phyloP scores from a whole-genome alignment of 768 basidiomycete species.

The Amanita polypyramis region DNA sequence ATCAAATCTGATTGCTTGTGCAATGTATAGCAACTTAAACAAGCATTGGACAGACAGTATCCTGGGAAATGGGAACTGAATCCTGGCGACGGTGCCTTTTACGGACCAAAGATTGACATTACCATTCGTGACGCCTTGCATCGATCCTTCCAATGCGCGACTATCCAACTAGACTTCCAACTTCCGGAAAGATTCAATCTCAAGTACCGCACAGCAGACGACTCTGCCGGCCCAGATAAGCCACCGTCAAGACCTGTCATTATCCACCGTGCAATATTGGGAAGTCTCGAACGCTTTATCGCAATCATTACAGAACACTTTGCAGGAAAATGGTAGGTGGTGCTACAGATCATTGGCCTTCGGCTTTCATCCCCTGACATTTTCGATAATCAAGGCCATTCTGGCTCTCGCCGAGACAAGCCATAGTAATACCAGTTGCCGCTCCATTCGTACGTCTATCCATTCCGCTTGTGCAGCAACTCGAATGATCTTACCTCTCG shows the following conservation, averaged over 20 bases:
- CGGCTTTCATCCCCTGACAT: background rate
- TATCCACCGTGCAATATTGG: slow-evolving; percentile 95
- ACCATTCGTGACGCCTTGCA: slow-evolving; percentile 86
- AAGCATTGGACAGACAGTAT: slow-evolving; percentile 76
- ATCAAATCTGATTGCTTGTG: slow-evolving; percentile 7
- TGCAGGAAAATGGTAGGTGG: slow-evolving; percentile 88
- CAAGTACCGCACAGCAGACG: slow-evolving; percentile 76
- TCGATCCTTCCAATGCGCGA: slow-evolving; percentile 96
- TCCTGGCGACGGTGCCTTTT: slow-evolving; percentile 97
- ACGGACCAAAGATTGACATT: slow-evolving; percentile 99
- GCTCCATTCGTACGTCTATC: slow-evolving; percentile 63
- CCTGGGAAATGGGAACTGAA: slow-evolving; percentile 89
- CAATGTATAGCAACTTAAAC: slow-evolving; percentile 64
- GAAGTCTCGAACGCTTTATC: slow-evolving; percentile 90
- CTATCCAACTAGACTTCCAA: slow-evolving; percentile 98
- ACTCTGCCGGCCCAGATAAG: slow-evolving; percentile 43
- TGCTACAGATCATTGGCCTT: slow-evolving; percentile 6
- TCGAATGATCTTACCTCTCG: slow-evolving; percentile 10
- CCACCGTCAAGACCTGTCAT: slow-evolving; percentile 80
- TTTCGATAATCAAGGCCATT: slow-evolving; percentile 60
- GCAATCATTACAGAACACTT: slow-evolving; percentile 97
- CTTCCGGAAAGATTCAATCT: slow-evolving; percentile 94
- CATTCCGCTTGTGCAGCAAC: background rate
- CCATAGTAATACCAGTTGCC: slow-evolving; percentile 90
- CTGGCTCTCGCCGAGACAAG: slow-evolving; percentile 96